Evolutionary conservation across 495 filamentous ascomycete genomes (phyloP).

Genomic region (Ramalina intermedia): DNA sequence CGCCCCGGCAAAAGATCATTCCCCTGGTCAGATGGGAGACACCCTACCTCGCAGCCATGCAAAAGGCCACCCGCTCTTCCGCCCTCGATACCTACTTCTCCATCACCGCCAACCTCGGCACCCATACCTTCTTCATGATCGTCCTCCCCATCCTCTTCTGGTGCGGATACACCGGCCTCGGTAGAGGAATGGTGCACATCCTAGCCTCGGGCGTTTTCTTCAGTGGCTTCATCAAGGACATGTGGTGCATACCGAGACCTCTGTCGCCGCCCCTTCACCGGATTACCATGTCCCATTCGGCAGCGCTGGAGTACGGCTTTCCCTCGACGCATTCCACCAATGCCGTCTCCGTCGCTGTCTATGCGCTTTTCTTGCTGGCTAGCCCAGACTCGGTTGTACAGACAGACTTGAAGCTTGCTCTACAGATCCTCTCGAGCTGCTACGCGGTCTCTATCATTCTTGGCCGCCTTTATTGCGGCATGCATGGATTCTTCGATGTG

Average conservation of each 20-base stretch:
- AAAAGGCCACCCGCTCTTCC: conserved; percentile 62
- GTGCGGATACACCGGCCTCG: conserved; percentile 72
- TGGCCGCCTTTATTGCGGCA: conserved; percentile 88
- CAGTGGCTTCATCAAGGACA: conserved; percentile 85
- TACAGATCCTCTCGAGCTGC: conserved; percentile 56
- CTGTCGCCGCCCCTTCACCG: conserved; percentile 84
- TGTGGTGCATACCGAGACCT: conserved; percentile 86
- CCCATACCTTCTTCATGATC: conserved; percentile 97
- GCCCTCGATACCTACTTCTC: conserved; percentile 90
- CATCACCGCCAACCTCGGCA: conserved; percentile 90
- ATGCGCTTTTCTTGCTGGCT: conserved; percentile 54
- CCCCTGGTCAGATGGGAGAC: conserved; percentile 91
- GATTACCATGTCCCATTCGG: conserved; percentile 93
- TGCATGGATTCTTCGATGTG: conserved; percentile 95
- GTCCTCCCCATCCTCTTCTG: conserved; percentile 87
- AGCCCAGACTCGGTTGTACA: conserved; percentile 36
- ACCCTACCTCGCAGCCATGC: conserved; percentile 75
- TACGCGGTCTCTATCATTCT: conserved; percentile 85
- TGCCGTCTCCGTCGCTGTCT: conserved; percentile 85
- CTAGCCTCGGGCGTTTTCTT: conserved; percentile 83
- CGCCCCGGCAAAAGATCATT: conserved; percentile 62
- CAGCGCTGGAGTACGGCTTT: conserved; percentile 91
- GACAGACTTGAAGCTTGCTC: conserved; percentile 34
- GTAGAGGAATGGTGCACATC: conserved; percentile 74
- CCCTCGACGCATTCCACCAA: conserved; percentile 96